Conservation (phyloP, 2,329 filamentous ascomycete species). For the Periconia sp. region DNA sequence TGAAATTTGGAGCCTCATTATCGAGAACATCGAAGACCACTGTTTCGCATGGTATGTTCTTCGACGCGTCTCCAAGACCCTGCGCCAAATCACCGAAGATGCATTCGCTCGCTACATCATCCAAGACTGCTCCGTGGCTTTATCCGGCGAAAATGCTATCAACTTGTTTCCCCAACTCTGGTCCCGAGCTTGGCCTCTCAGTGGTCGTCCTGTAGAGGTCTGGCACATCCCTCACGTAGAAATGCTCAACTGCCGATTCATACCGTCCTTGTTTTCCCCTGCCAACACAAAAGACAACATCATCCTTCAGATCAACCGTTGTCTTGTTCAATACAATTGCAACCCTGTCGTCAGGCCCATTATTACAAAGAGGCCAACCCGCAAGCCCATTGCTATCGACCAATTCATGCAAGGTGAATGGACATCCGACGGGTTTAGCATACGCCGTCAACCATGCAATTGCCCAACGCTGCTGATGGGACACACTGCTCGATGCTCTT, state of each 20-base stretch:
- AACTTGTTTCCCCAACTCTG: conserved; percentile 12
- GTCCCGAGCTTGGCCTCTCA: conserved; percentile 10
- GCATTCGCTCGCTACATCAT: conserved; percentile 21
- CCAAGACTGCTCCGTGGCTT: conserved; percentile 21
- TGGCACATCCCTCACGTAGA: too few species aligned
- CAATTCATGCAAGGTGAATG: too few species aligned
- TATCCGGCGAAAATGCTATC: conserved; percentile 21
- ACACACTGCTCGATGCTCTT: too few species aligned
- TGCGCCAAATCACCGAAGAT: conserved; percentile 20
- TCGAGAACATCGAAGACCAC: conserved; percentile 19
- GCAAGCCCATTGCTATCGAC: too few species aligned
- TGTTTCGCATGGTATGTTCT: conserved; percentile 29
- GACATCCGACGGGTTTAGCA: too few species aligned
- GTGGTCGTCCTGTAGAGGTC: conserved; percentile 10
- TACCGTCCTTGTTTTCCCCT: conserved; percentile 22
- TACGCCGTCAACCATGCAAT: too few species aligned
- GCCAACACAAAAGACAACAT: conserved; percentile 18
- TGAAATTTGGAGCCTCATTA: conserved; percentile 22
- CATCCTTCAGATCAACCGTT: conserved; percentile 20
- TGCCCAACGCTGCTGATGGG: too few species aligned
- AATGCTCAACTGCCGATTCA: conserved; percentile 27
- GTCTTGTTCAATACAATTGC: too few species aligned
- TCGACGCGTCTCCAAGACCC: conserved; percentile 20
- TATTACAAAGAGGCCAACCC: too few species aligned
- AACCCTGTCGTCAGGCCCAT: too few species aligned